Evolutionary conservation across 768 basidiomycete species (phyloP), one percentile per base, ranked within the genome.

Genomic region (Agaricus sinodeliciosus): DNA sequence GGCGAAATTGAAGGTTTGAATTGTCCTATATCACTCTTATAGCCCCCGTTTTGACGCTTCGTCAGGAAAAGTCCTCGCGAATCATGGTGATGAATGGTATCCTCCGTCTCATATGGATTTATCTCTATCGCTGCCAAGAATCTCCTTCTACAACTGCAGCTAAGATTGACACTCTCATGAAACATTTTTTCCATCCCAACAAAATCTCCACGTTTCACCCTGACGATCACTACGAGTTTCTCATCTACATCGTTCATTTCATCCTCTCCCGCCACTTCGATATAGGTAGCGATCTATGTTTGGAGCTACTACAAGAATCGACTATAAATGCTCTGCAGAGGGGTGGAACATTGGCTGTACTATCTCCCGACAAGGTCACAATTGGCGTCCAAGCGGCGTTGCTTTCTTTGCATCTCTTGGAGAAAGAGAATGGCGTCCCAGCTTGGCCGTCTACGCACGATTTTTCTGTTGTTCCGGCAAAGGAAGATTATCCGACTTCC

Each of bases 121-220:
- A 96, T 66, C 74, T 96, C n/a, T 94, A 91, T 63, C 85, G 94
- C 13, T 94, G 92, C 62, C 84, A 87, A 57, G 94, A 97, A 66
- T 78, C 87, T 4, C 71, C 81, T 1, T 88, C 93, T 0, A 85
- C 88, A 2, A 84, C 82, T n/a, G 81, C 83, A n/a, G 70, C 81
- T 26, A 91, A 86, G 62, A 68, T 97, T 37, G 93, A 96, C 56
- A 69, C 67, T 0, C 61, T 94, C 36, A 62, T 90, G 46, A 90
- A 84, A 59, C 73, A 83, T 48, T 85, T 94, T 66, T 91, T 94
- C 63, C 91, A 94, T 4, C 62, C 81, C 3, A 83, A 83, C 51
- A 79, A 87, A 22, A 66, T 79, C 3, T 67, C 69, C 4, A 70
- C 87, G 41, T 76, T 78, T 51, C 84, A 85, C 11, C 71, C 75